These are phyloP conservation scores for Fusarium robinianum DNA, from an alignment of 2,329 filamentous ascomycete species.

Conservation along the genomic window DNA sequence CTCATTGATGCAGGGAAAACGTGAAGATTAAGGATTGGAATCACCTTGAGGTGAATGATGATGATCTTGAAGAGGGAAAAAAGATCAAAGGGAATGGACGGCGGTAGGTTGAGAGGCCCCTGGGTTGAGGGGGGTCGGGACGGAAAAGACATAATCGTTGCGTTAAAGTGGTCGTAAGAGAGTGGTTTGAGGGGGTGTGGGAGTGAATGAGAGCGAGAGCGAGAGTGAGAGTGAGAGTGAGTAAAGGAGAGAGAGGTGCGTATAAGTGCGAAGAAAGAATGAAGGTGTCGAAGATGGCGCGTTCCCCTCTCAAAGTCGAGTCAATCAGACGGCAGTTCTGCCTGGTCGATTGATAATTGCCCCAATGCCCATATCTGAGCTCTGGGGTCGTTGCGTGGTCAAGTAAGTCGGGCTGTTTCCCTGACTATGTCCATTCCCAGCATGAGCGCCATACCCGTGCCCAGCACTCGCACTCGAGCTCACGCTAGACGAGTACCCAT, in stretches of 20 bases:
- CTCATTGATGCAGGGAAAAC: neutral
- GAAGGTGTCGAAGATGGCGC: too few species aligned
- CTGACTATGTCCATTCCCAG: conserved; percentile 38
- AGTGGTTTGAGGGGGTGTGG: neutral
- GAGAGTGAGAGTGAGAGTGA: neutral
- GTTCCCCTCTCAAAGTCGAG: neutral
- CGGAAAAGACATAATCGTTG: neutral
- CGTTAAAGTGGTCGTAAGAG: neutral
- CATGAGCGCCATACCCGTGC: conserved; percentile 41
- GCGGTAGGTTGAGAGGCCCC: conserved; percentile 11
- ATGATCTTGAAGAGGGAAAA: conserved; percentile 15
- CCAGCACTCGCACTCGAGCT: conserved; percentile 51
- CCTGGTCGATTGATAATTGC: conserved; percentile 60
- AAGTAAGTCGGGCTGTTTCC: conserved; percentile 53
- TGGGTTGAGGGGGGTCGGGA: too few species aligned
- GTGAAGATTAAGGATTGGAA: conserved; percentile 13
- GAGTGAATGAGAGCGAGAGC: neutral
- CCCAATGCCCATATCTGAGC: conserved; percentile 65
- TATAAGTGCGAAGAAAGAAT: neutral
- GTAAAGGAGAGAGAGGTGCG: neutral
- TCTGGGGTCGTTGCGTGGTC: conserved; percentile 54
- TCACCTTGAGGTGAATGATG: conserved; percentile 8
- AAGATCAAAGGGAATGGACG: conserved; percentile 28
- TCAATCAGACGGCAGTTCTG: conserved; percentile 31
- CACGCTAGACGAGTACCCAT: conserved; percentile 60